Evolutionary conservation across 2,329 filamentous ascomycete genomes (phyloP), one percentile per base, ranked within the genome.

Genomic region (Penicillium sclerotigenum): DNA sequence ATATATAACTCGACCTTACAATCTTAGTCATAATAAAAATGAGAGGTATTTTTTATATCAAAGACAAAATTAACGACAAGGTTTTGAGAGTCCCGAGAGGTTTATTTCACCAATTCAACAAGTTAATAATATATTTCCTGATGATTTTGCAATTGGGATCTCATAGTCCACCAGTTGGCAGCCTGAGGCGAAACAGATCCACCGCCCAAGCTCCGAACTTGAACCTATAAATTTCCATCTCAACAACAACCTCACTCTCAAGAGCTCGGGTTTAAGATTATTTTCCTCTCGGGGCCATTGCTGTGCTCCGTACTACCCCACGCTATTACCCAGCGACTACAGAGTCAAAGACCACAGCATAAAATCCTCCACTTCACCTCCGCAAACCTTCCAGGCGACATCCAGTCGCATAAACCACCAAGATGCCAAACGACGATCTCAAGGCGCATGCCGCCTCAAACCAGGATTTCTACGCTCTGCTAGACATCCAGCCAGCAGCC

Each of bases 401-500:
- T 77, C 40, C 72, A 81, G 69, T 82, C 85, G 59, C 83, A 85
- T 50, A 49, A 47, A 18, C 41, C 56, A 61, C 57, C 54, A 76
- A 72, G 64, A 67, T 71, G 56, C 65, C 73, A 37, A 68, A 66
- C 41, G 77, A 79, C 56, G 75, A 78, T 58, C 72, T 79, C 40
- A 75, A 81, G 69, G 82, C 85, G 59, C 83, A 85, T 65, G 85
- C 86, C 40, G 77, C 81, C 52, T 79, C 81, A n/a, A 78, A 81
- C 55, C 72, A 84, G 63, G 90, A 96, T 73, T 88, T 93, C 61
- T 96, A 94, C 77, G 84, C 83, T 26, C 81, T 96, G 26, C 83
- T 96, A 16, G 83, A 82, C 53, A 80, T 94, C 47, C 79, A 85
- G 54, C 79, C 85, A 20, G 81, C 86, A 18, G 84, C 87, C 0